These are phyloP conservation scores for Hypocrella siamensis DNA, from an alignment of 2,329 filamentous ascomycete species.

Conservation along the genomic window DNA sequence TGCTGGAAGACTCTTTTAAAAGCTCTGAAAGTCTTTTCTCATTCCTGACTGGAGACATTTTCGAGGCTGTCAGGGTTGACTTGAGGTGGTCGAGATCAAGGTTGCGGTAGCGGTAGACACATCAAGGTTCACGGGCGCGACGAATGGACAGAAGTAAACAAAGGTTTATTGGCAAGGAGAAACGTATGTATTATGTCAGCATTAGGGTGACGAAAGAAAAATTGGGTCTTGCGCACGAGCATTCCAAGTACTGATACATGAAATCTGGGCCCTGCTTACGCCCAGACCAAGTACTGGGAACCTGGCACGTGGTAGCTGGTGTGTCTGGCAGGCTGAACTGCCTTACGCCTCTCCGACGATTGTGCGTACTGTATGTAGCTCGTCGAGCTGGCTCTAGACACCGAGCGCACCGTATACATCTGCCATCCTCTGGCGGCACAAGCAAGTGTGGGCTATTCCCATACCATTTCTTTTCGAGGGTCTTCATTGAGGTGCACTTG, in stretches of 20 bases:
- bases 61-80: no score
- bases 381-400: conserved; percentile 3
- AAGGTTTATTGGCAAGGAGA: no score
- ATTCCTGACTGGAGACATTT: conserved; percentile 31
- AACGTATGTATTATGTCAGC: background rate
- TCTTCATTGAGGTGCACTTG: no score
- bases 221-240: background rate
- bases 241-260: background rate
- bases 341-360: conserved; percentile 24
- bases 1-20: conserved; percentile 4
- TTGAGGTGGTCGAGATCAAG: no score
- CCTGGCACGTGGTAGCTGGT: conserved; percentile 9
- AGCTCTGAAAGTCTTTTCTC: conserved; percentile 16
- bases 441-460: no score
- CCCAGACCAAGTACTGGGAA: background rate
- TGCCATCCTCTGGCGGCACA: no score
- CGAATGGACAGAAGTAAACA: background rate
- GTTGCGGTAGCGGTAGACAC: no score
- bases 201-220: no score
- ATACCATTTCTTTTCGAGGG: background rate
- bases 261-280: background rate
- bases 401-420: no score
- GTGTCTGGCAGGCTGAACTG: conserved; percentile 25
- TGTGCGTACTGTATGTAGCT: conserved; percentile 1
- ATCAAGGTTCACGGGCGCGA: no score